Base-by-base conservation (phyloP, 495 filamentous ascomycete genomes). In the Aspergillus baeticus region DNA sequence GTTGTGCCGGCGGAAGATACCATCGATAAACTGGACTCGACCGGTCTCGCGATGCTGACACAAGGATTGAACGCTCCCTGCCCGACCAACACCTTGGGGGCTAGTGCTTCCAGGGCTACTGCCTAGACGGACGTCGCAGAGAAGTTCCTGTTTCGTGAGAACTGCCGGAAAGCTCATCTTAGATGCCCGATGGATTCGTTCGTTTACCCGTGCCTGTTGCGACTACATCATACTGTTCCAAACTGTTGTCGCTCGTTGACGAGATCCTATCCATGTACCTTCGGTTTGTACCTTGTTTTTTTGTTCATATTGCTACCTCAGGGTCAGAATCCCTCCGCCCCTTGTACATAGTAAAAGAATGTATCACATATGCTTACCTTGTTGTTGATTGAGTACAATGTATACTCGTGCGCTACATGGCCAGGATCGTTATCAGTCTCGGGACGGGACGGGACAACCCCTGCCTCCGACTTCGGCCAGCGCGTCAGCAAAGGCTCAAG, bases 31-130 rank as follows among this genome's bases (percentile, higher is more conserved):
- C 63, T 76, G 5, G 64, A 63, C 38, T 57, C 66, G 11, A 61
- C 17, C 41, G 69, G 71, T 11, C 47, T 68, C 31, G 58, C 69
- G 3, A 57, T 61, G 58, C 50, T 76, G 56, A 37, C 57, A 1
- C 44, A 70, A 39, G 68, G 71, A 10, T 47, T 76, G 62, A 65
- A 64, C 33, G 67, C 59, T 1, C 55, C 64, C 14, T 71, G 66
- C 54, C 65, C 71, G 22, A 71, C 61, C 0, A 72, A 68, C 44
- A 71, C 68, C 3, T 54, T 73, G 47, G 63, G 66, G 7, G 51
- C 46, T 23, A 37, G 13, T 35, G 13, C 33, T 42, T 18, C 43
- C 22, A 18, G 10, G 21, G 20, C 42, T 37, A 47, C 33, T 23
- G 15, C 33, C 22, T 36, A 54, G n/a, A 17, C 17, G n/a, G 37